These are phyloP conservation scores for Hygrophorus russula DNA, from an alignment of 768 basidiomycete species.

Conservation along the genomic window DNA sequence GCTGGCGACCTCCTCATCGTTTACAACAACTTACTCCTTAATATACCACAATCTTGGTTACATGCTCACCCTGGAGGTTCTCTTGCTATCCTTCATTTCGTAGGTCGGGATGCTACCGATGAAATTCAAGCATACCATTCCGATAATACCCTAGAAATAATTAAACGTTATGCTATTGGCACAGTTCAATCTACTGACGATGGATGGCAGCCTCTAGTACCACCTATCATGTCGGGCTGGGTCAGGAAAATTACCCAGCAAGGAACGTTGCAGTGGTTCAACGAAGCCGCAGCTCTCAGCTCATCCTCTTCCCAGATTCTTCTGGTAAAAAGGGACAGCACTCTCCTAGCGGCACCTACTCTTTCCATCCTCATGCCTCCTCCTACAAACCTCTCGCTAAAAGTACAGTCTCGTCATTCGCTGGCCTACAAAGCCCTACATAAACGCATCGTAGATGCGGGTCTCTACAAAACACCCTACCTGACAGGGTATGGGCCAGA, in stretches of 20 bases:
- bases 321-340: constrained; percentile 36
- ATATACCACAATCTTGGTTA: constrained; percentile 70
- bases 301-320: constrained; percentile 43
- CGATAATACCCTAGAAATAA: constrained; percentile 39
- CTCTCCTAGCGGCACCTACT: constrained; percentile 23
- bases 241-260: constrained; percentile 32
- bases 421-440: constrained; percentile 76
- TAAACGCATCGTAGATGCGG: constrained; percentile 59
- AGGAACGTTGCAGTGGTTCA: constrained; percentile 45
- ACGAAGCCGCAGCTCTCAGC: constrained; percentile 42
- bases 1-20: constrained; percentile 69
- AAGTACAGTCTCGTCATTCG: constrained; percentile 56
- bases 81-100: constrained; percentile 86
- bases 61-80: constrained; percentile 80
- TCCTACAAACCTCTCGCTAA: constrained; percentile 41
- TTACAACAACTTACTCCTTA: constrained; percentile 50
- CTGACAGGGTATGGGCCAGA: constrained; percentile 86
- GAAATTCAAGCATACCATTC: constrained; percentile 91
- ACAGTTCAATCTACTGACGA: constrained; percentile 47
- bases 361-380: constrained; percentile 40
- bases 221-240: constrained; percentile 84
- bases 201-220: constrained; percentile 69
- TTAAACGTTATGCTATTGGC: constrained; percentile 60
- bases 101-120: constrained; percentile 89
- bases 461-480: constrained; percentile 78